A percentile compares a stretch with the other conserved stretches of the same genome.
Evolutionary conservation across 2,329 filamentous ascomycete genomes (phyloP).

Genomic region (Phaeosphaeria sp.): DNA sequence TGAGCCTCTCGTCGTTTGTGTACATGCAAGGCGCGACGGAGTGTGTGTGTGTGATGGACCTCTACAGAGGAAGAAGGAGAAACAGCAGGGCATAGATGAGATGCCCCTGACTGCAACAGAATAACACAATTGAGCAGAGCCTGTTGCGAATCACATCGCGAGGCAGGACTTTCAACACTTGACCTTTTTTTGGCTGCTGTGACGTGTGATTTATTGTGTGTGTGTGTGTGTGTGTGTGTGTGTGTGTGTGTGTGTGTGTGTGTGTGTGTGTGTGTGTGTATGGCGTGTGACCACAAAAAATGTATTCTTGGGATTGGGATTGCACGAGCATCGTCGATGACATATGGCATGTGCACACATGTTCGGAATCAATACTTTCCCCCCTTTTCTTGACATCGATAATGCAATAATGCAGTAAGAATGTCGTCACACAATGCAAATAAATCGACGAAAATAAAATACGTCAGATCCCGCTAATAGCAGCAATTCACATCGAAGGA

Average conservation of each 20-base stretch:
- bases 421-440: neutral
- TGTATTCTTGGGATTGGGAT: too few relatives aligned
- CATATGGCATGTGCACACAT: neutral
- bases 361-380: neutral
- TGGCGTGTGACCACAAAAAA: too few relatives aligned
- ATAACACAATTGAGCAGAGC: neutral
- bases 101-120: neutral
- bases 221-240: neutral
- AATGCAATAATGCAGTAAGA: neutral
- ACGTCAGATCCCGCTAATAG: too few relatives aligned
- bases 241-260: too few relatives aligned
- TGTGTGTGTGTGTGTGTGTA: too few relatives aligned
- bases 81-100: neutral
- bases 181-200: neutral
- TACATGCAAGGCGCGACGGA: conserved; percentile 5
- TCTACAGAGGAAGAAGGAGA: neutral
- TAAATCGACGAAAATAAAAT: too few relatives aligned
- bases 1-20: conserved; percentile 1
- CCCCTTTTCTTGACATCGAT: neutral
- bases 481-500: too few relatives aligned
- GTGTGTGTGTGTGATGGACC: neutral
- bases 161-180: too few relatives aligned
- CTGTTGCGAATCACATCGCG: neutral
- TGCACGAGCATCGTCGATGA: neutral
- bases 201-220: neutral